These are phyloP conservation scores for Pulveroboletus sp. DNA, from an alignment of 1,284 basidiomycete species.

Conservation along the genomic window DNA sequence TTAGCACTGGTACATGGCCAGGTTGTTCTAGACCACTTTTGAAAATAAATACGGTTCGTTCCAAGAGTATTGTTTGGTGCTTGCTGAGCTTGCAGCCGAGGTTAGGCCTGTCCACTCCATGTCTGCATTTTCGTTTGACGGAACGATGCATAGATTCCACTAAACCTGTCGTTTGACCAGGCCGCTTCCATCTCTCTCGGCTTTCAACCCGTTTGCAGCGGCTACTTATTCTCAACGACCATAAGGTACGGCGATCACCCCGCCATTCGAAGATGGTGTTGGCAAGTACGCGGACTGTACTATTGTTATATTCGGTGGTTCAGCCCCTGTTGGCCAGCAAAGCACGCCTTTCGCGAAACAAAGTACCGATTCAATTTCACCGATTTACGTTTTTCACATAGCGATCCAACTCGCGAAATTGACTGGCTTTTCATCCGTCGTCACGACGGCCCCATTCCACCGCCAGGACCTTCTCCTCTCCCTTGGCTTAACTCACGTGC, in stretches of 20 bases:
- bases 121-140: background rate
- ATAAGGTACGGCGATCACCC: slow-evolving; percentile 19
- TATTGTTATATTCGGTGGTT: slow-evolving; percentile 43
- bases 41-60: slow-evolving; percentile 5
- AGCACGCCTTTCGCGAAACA: background rate
- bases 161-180: slow-evolving; percentile 47
- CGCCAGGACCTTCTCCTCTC: slow-evolving; percentile 40
- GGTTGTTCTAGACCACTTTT: slow-evolving; percentile 9
- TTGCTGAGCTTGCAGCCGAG: slow-evolving; percentile 2
- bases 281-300: slow-evolving; percentile 36
- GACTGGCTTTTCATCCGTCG: slow-evolving; percentile 42
- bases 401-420: slow-evolving; percentile 44
- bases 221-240: slow-evolving; percentile 31
- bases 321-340: slow-evolving; percentile 38
- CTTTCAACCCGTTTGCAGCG: slow-evolving; percentile 30
- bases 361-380: no score
- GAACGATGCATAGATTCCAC: slow-evolving; percentile 1
- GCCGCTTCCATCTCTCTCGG: slow-evolving; percentile 38
- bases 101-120: background rate
- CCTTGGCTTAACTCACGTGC: slow-evolving; percentile 45
- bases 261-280: slow-evolving; percentile 28
- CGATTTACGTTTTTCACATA: background rate
- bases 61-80: slow-evolving; percentile 10
- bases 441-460: slow-evolving; percentile 43
- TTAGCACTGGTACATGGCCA: background rate